phyloP scores from a whole-genome alignment of 1,284 basidiomycete genomes.

The Coniferiporia sulphurascens region DNA sequence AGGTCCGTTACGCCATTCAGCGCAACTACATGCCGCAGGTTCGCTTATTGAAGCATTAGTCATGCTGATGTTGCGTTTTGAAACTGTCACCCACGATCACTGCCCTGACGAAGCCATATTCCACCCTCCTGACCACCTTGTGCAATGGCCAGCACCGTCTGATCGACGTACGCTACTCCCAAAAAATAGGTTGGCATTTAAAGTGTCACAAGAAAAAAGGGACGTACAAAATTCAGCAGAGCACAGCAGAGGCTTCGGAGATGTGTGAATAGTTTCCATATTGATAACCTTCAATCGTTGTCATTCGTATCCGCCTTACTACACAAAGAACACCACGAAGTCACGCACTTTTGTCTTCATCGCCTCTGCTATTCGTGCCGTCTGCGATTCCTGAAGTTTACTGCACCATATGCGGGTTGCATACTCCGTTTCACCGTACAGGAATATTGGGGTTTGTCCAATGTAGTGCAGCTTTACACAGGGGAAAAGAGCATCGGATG shows the following conservation, averaged over 20 bases:
- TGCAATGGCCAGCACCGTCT: background rate
- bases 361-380: background rate
- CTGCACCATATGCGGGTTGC: background rate
- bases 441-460: background rate
- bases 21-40: background rate
- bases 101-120: background rate
- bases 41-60: background rate
- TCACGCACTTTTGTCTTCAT: background rate
- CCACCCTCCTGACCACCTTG: background rate
- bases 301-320: background rate
- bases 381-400: background rate
- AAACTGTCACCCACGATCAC: background rate
- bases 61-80: background rate
- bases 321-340: background rate
- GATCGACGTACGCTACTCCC: background rate
- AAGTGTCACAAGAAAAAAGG: background rate
- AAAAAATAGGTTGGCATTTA: background rate
- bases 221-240: slow-evolving; percentile 5
- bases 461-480: background rate
- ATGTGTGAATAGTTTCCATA: background rate
- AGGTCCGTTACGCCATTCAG: background rate
- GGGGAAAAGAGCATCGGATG: background rate
- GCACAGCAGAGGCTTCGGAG: background rate
- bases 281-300: background rate
- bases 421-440: background rate